Evolutionary conservation across 768 basidiomycete genomes (phyloP).

Genomic region (Mycena belliarum): DNA sequence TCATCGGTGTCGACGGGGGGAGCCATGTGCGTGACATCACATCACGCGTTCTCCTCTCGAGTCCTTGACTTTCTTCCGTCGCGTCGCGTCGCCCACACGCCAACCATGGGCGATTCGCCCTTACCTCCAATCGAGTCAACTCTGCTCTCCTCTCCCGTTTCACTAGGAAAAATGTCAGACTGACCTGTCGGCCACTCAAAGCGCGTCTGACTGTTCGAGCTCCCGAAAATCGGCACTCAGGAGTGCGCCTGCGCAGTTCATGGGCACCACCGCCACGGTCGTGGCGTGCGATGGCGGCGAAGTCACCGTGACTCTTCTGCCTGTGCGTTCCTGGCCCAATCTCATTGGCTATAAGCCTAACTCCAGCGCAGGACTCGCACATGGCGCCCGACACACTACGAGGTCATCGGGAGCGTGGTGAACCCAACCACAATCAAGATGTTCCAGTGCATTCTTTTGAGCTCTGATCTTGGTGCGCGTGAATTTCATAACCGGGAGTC

Average conservation of each 20-base stretch:
- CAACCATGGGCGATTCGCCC: slow-evolving; percentile 9
- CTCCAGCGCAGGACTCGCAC: slow-evolving; percentile 39
- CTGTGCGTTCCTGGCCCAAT: too few relatives aligned
- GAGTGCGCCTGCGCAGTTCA: slow-evolving; percentile 32
- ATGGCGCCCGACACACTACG: slow-evolving; percentile 52
- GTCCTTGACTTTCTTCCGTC: too few relatives aligned
- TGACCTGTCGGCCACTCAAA: slow-evolving; percentile 62
- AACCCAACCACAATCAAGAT: slow-evolving; percentile 60
- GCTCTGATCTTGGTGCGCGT: slow-evolving; percentile 57
- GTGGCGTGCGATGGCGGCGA: slow-evolving; percentile 69
- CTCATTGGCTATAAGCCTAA: too few relatives aligned
- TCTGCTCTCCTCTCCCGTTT: slow-evolving; percentile 55
- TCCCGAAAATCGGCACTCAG: background rate
- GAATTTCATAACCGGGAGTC: background rate
- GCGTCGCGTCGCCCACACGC: background rate
- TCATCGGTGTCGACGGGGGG: slow-evolving; percentile 43
- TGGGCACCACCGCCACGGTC: slow-evolving; percentile 53
- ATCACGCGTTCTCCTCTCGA: too few relatives aligned
- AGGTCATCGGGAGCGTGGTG: slow-evolving; percentile 65
- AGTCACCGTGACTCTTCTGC: slow-evolving; percentile 45
- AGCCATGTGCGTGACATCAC: too few relatives aligned
- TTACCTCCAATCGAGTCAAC: slow-evolving; percentile 57
- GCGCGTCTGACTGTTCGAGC: slow-evolving; percentile 32
- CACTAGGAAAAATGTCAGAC: slow-evolving; percentile 54
- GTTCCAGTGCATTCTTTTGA: slow-evolving; percentile 55